These are phyloP conservation scores for Heterobasidion occidentale DNA, from an alignment of 1,284 basidiomycete species.

Conservation along the genomic window DNA sequence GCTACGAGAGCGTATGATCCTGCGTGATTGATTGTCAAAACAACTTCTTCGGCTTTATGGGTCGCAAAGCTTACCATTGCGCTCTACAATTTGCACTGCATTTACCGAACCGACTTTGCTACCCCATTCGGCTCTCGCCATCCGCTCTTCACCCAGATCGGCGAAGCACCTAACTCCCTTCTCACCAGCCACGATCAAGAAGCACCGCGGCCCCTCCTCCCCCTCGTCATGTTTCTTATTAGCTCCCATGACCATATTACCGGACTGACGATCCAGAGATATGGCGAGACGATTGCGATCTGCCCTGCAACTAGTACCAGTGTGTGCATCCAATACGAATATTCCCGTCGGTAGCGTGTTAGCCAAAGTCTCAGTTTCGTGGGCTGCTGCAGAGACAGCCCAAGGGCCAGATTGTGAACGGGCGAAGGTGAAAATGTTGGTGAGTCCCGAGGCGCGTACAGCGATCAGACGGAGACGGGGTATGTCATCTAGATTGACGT, in stretches of 20 bases:
- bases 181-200: slow-evolving; percentile 48
- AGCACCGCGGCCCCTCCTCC: slow-evolving; percentile 16
- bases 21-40: slow-evolving; percentile 18
- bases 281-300: slow-evolving; percentile 34
- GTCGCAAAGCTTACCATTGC: slow-evolving; percentile 30
- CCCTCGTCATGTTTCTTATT: slow-evolving; percentile 11
- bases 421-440: slow-evolving; percentile 48
- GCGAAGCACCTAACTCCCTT: slow-evolving; percentile 48
- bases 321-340: slow-evolving; percentile 58
- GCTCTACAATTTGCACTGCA: slow-evolving; percentile 43
- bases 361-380: slow-evolving; percentile 36
- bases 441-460: slow-evolving; percentile 49
- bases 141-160: slow-evolving; percentile 53
- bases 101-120: slow-evolving; percentile 40
- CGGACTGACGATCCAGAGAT: slow-evolving; percentile 15
- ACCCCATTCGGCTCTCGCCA: slow-evolving; percentile 53
- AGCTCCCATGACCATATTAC: slow-evolving; percentile 3
- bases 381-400: slow-evolving; percentile 26
- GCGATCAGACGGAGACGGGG: slow-evolving; percentile 58
- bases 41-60: neutral
- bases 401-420: slow-evolving; percentile 36
- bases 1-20: slow-evolving; percentile 56
- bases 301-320: slow-evolving; percentile 40
- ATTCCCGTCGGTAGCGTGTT: slow-evolving; percentile 42
- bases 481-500: slow-evolving; percentile 33